These are phyloP conservation scores for Pseudoturritis turrita DNA, from an alignment of 345 rosid genomes.

Conservation along the genomic window DNA sequence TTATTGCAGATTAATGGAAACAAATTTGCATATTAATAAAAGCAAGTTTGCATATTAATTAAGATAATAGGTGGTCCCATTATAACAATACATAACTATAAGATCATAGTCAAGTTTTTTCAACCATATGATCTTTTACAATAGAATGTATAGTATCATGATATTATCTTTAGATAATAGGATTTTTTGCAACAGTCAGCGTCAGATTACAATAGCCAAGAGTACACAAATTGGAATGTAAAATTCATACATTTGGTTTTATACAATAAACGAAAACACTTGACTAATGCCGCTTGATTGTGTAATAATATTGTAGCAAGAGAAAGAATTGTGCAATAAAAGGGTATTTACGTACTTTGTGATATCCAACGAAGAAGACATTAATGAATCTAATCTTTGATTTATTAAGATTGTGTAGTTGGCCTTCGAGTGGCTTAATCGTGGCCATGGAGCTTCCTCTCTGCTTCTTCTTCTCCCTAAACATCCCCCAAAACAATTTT, in stretches of 20 bases:
- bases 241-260: background rate
- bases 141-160: background rate
- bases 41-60: too few species aligned
- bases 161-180: background rate
- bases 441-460: conserved; percentile 23
- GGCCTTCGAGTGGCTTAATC: conserved; percentile 25
- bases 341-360: conserved; percentile 8
- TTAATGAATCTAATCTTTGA: background rate
- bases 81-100: too few species aligned
- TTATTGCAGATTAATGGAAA: too few species aligned
- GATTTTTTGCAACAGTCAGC: background rate
- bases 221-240: background rate
- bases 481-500: background rate
- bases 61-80: too few species aligned
- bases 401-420: conserved; percentile 6
- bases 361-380: background rate
- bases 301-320: background rate
- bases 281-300: background rate
- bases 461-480: background rate
- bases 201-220: background rate
- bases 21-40: too few species aligned
- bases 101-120: too few species aligned
- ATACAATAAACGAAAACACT: background rate
- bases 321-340: background rate
- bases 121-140: background rate